Base-by-base conservation (phyloP, 2,329 filamentous ascomycete genomes). In the Phaeomoniella chlamydospora region DNA sequence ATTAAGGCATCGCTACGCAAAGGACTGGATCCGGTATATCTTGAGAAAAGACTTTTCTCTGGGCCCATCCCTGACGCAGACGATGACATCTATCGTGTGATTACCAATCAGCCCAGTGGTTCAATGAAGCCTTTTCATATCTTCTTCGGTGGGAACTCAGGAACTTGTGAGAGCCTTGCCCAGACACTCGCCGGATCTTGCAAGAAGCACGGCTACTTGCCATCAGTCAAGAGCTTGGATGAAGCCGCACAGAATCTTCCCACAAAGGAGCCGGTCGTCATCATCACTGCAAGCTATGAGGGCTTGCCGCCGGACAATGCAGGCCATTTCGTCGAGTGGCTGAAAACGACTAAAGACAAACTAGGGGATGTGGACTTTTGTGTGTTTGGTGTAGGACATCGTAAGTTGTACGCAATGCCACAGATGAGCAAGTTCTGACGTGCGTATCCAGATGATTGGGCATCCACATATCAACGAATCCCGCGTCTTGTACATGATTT, bases 241-340 rank as follows among this genome's bases (percentile, higher is more conserved):
- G 61, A 66, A 0, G 77, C 74, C 0, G 71, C 69, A 13, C 67
- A 72, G 33, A 65, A 68, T 2, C 50, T 86, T 0, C 70, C 76
- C 0, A 72, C 62, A 34, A 64, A 70, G 16, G 64, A 68, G 4
- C 78, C 80, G 0, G 65, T 80, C 0, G 59, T 83, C 15, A 65
- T 86, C 34, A 66, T 87, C 42, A 76, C 75, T 0, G 70, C 80
- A 0, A 77, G 74, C 1, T 87, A 86, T 45, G 80, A 87, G 47
- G 81, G 81, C 1, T 67, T 81, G 37, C 77, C 81, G 0, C 72
- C 80, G 0, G 77, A 83, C 41, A 85, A 87, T 41, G 81, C 80
- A 0, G 65, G 61, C 0, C 66, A 72, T 34, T 86, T 86, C 46
- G 67, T 77, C 15, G 59, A 66, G 13, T 86, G 80, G 80, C 53